Conservation (phyloP, 2,329 filamentous ascomycete genomes). For the Fonsecaea pugnacius region DNA sequence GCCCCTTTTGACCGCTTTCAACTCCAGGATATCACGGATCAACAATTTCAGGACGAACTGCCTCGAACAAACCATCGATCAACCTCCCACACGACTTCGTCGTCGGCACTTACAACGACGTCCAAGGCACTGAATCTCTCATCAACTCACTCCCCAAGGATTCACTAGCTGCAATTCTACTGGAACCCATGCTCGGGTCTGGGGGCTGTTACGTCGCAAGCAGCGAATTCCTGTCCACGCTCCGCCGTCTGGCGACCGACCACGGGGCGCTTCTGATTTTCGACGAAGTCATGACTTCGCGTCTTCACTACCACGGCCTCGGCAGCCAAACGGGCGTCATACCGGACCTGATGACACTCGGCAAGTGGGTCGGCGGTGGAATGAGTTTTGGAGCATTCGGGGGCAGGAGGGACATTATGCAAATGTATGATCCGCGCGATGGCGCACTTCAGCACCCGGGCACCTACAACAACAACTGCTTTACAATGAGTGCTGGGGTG, state of each 20-base stretch:
- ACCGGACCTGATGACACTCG: slow-evolving; percentile 67
- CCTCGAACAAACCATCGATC: slow-evolving; percentile 44
- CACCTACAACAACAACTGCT: slow-evolving; percentile 70
- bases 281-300: slow-evolving; percentile 73
- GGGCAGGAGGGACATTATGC: slow-evolving; percentile 63
- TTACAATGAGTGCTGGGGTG: slow-evolving; percentile 63
- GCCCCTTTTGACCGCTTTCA: slow-evolving; percentile 44
- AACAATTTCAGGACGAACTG: slow-evolving; percentile 49
- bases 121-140: slow-evolving; percentile 50
- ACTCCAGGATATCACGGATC: slow-evolving; percentile 72
- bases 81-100: slow-evolving; percentile 63
- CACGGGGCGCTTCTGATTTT: slow-evolving; percentile 65
- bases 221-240: slow-evolving; percentile 56
- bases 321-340: slow-evolving; percentile 46
- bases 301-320: slow-evolving; percentile 59
- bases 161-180: slow-evolving; percentile 64
- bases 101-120: slow-evolving; percentile 66
- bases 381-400: slow-evolving; percentile 71
- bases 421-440: slow-evolving; percentile 56
- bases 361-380: slow-evolving; percentile 70
- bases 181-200: slow-evolving; percentile 69
- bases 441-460: slow-evolving; percentile 60
- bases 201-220: slow-evolving; percentile 62
- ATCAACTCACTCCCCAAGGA: slow-evolving; percentile 46
- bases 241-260: slow-evolving; percentile 56